Conservation (phyloP, 2,329 filamentous ascomycete species). For the Penicillium palitans region DNA sequence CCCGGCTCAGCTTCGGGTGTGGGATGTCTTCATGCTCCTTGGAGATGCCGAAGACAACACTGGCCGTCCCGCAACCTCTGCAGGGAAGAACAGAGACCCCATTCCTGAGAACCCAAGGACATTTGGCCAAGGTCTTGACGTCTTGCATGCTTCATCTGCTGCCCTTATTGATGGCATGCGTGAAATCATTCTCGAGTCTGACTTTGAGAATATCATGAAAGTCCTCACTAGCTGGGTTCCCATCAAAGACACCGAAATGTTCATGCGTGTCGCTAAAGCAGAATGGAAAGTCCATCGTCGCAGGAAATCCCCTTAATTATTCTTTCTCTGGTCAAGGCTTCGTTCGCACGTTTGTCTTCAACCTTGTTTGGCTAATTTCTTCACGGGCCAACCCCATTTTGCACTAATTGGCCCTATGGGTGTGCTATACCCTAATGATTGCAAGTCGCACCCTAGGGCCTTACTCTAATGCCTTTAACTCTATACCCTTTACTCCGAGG, state of each 20-base stretch:
- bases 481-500: slow-evolving; percentile 19
- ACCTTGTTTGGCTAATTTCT: slow-evolving; percentile 4
- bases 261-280: slow-evolving; percentile 85
- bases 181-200: slow-evolving; percentile 83
- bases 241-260: slow-evolving; percentile 86
- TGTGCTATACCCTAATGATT: slow-evolving; percentile 28
- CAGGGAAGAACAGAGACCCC: slow-evolving; percentile 28
- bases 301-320: slow-evolving; percentile 38
- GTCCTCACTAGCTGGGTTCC: slow-evolving; percentile 91
- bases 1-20: slow-evolving; percentile 87
- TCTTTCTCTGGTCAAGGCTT: background rate
- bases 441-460: slow-evolving; percentile 13
- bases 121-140: slow-evolving; percentile 70
- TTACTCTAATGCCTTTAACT: slow-evolving; percentile 19
- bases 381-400: background rate
- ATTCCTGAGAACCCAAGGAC: slow-evolving; percentile 30
- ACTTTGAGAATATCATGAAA: slow-evolving; percentile 99
- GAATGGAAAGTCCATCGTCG: slow-evolving; percentile 74
- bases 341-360: background rate
- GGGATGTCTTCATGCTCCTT: slow-evolving; percentile 96
- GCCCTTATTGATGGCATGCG: slow-evolving; percentile 88
- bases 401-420: slow-evolving; percentile 17
- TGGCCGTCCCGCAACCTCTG: slow-evolving; percentile 19
- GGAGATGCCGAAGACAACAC: slow-evolving; percentile 65
- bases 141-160: slow-evolving; percentile 85